Evolutionary conservation across 306 rosid genomes (phyloP).

Genomic region (Cyamopsis tetragonoloba): DNA sequence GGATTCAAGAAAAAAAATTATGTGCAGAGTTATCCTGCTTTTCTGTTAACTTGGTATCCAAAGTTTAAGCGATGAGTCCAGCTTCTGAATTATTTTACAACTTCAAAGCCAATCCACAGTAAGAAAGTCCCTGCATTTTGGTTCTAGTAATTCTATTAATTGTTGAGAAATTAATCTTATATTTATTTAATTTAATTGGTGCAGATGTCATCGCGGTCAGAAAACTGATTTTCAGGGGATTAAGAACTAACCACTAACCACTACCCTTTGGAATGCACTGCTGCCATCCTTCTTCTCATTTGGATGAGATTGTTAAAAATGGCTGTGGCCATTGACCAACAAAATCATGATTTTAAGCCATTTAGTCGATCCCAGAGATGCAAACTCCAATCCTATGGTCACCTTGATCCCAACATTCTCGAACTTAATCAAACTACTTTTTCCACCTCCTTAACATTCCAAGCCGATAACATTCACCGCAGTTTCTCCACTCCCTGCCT

Average conservation of each 20-base stretch:
- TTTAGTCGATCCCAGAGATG: constrained; percentile 61
- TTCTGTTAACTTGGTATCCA: constrained; percentile 29
- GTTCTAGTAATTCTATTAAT: no score
- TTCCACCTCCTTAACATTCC: constrained; percentile 46
- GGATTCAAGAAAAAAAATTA: constrained; percentile 49
- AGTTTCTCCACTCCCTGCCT: constrained; percentile 96
- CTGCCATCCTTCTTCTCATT: constrained; percentile 34
- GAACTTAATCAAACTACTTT: constrained; percentile 37
- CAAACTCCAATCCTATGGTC: constrained; percentile 74
- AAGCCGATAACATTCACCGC: constrained; percentile 60
- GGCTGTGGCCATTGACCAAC: constrained; percentile 80
- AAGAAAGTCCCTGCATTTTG: constrained; percentile 4
- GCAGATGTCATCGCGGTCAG: constrained; percentile 45
- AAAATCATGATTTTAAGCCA: constrained; percentile 58
- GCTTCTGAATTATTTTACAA: constrained; percentile 35
- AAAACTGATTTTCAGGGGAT: constrained; percentile 37
- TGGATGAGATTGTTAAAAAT: constrained; percentile 60
- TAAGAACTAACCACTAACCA: constrained; percentile 16
- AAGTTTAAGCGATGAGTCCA: constrained; percentile 33
- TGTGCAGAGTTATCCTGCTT: constrained; percentile 38
- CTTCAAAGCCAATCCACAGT: constrained; percentile 34
- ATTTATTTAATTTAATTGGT: no score
- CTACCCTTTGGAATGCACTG: constrained; percentile 54
- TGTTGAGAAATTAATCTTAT: no score
- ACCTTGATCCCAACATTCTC: constrained; percentile 47